Base-by-base conservation (phyloP, 148 eudicot species). In the Talinum fruticosum region DNA sequence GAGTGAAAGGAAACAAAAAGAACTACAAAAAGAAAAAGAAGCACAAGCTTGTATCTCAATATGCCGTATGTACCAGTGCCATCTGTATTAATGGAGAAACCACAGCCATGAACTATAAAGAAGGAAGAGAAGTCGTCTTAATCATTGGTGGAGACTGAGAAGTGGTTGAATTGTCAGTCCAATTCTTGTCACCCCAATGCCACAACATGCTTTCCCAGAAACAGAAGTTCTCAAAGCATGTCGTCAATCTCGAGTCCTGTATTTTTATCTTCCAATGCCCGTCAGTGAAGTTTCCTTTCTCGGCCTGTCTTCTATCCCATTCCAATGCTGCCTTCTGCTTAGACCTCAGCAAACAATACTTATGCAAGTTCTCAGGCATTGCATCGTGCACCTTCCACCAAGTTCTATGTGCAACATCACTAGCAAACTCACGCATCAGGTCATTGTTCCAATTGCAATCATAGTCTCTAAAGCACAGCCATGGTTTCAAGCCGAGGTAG, bases 381-480 rank as follows among this genome's bases (percentile, higher is more conserved):
- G 92, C 87, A 80, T 95, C 98, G 36, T 95, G 96, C 69, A 95
- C 88, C 78, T 87, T 91, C 98, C 98, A 95, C 98, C 98, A 95
- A 18, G 87, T 88, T 68, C 14, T 81, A 51, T 92, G 96, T 0
- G 96, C 97, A 23, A 91, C 87, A 74, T 95, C 88, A n/a, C 98
- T 95, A 26, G 98, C 98, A 78, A 92, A 95, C 82, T 91, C 96
- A 29, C 85, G 92, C 75, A 91, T 65, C 23, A 83, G 53, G 15
- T 90, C 91, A n/a, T 83, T 89, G 67, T 95, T 90, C 97, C 97
- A 95, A 80, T 95, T 95, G 84, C 98, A 95, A 73, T 95, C 98
- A 66, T 95, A 92, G 83, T 95, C 98, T 12, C 97, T 81, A 49
- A 88, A 92, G 72, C 98, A 95, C 66, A 92, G 64, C 98, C 98